These are phyloP conservation scores for Larix sibirica DNA, from an alignment of 83 land plant species.

Conservation along the genomic window DNA sequence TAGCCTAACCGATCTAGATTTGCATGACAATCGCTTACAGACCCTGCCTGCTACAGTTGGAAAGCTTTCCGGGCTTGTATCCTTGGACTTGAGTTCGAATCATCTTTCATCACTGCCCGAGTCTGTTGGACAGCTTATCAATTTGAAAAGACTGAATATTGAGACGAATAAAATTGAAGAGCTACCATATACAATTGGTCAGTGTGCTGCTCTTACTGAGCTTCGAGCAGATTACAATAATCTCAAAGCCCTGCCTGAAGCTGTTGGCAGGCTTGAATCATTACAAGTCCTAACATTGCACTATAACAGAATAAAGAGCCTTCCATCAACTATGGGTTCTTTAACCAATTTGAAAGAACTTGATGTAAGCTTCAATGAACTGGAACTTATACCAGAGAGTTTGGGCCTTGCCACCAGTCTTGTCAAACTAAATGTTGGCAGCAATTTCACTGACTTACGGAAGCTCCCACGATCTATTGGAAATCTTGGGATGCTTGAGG, in stretches of 20 bases:
- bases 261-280: conserved; percentile 37
- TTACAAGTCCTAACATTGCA: conserved; percentile 38
- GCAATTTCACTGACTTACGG: conserved; percentile 40
- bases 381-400: conserved; percentile 50
- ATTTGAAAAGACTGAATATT: conserved; percentile 27
- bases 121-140: conserved; percentile 32
- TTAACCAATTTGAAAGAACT: conserved; percentile 42
- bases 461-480: conserved; percentile 47
- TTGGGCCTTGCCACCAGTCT: conserved; percentile 44
- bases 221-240: conserved; percentile 42
- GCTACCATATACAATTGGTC: conserved; percentile 47
- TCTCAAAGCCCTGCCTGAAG: conserved; percentile 58
- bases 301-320: conserved; percentile 31
- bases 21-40: conserved; percentile 26
- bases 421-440: conserved; percentile 40
- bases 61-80: conserved; percentile 20
- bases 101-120: conserved; percentile 33
- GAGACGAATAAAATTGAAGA: conserved; percentile 41
- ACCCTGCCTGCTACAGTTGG: conserved; percentile 40
- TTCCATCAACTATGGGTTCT: conserved; percentile 48
- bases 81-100: conserved; percentile 29
- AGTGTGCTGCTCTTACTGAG: conserved; percentile 40
- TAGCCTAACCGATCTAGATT: conserved; percentile 17
- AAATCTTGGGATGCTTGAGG: conserved; percentile 43
- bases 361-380: conserved; percentile 41